Evolutionary conservation across 345 rosid genomes (phyloP), one percentile per base, ranked within the genome.

Genomic region (Brassica incana): DNA sequence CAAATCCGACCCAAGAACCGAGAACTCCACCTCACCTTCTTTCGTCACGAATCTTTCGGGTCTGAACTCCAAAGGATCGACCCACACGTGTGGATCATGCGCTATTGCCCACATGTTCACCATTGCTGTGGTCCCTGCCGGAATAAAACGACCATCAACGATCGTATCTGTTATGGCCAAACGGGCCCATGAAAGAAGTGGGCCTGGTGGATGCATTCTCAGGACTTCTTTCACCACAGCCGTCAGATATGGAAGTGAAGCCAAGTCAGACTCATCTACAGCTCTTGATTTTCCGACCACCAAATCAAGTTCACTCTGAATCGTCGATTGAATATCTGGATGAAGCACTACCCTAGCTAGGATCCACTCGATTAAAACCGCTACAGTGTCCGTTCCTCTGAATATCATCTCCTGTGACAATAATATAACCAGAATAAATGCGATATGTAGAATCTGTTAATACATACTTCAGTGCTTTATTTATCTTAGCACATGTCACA

Each of bases 41-140:
- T 75, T 54, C 1, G 82, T 59, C 65, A 88, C 65, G 67, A 93
- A 93, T 66, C 98, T 78, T 8, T 88, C 94, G 9, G 97, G 95
- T 77, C 67, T 83, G 77, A 89, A 91, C 78, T 80, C 77, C 61
- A 86, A 84, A 6, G 98, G 95, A 87, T 90, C 85, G 3, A 61
- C 72, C 98, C 98, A 93, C 58, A 83, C 84, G 4, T 85, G 73
- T 10, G 90, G 91, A 86, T 93, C 98, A 86, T 94, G 81, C 3
- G 88, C 74, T 18, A 93, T 90, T 83, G 98, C 98, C 98, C 98
- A 93, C 98, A 93, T 93, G 81, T 93, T 93, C 67, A 93, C 97
- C 95, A 91, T 91, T 1, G 97, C 97, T 0, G 95, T 93, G 82
- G 98, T 93, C 79, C 98, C 94, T 12, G 38, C 33, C 1, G 98